A percentile compares a stretch with the other conserved stretches of the same genome.
These are phyloP conservation scores for Tylopilus vinaceipallidus DNA, from an alignment of 768 basidiomycete species.

Conservation along the genomic window DNA sequence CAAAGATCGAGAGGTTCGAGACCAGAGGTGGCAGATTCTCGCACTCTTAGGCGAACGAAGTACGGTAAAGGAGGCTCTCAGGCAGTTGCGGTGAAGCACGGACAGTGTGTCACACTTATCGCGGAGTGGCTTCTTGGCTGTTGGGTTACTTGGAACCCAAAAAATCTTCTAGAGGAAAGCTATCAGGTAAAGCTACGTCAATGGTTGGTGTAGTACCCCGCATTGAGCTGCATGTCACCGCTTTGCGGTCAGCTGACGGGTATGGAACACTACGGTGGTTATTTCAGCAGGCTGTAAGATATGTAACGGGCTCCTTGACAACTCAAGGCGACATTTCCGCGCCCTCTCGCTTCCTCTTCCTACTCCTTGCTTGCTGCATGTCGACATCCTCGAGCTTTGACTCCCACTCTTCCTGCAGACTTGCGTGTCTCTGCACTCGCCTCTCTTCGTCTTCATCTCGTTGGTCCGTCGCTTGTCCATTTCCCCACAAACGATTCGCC, in stretches of 20 bases:
- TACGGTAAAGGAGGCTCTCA: conserved; percentile 59
- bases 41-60: conserved; percentile 73
- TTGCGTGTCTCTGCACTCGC: conserved; percentile 38
- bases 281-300: background rate
- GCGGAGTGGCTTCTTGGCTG: background rate
- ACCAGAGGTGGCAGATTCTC: conserved; percentile 76
- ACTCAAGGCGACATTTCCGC: conserved; percentile 26
- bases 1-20: conserved; percentile 62
- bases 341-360: conserved; percentile 18
- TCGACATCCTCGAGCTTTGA: conserved; percentile 36
- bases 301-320: background rate
- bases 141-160: background rate
- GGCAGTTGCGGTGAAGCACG: conserved; percentile 33
- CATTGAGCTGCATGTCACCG: too few relatives aligned
- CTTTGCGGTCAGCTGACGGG: too few relatives aligned
- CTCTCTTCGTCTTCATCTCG: conserved; percentile 18
- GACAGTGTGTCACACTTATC: background rate
- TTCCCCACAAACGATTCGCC: conserved; percentile 39
- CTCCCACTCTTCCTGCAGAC: conserved; percentile 41
- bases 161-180: background rate
- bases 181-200: too few relatives aligned
- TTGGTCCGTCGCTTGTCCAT: conserved; percentile 38
- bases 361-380: conserved; percentile 20
- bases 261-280: too few relatives aligned
- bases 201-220: too few relatives aligned